These are phyloP conservation scores for Musa troglodytarum DNA, from an alignment of 176 grass and related monocot genomes.

Conservation along the genomic window DNA sequence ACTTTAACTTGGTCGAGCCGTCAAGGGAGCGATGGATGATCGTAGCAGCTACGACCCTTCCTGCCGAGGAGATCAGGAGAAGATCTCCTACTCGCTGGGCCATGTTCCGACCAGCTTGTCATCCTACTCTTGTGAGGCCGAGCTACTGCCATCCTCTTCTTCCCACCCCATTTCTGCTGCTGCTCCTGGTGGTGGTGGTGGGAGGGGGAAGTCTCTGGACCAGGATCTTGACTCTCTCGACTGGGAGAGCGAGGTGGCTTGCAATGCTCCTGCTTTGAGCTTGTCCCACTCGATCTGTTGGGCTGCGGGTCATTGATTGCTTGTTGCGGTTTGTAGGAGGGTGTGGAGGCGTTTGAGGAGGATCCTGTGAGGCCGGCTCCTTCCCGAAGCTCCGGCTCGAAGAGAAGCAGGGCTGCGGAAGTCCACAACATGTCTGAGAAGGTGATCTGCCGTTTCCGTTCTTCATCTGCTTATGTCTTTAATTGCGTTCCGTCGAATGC, in stretches of 20 bases:
- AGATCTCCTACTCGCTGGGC: background rate
- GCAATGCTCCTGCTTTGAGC: background rate
- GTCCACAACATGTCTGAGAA: constrained; percentile 99
- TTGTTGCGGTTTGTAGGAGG: constrained; percentile 34
- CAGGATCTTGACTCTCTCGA: constrained; percentile 12
- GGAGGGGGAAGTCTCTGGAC: background rate
- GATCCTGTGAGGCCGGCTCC: constrained; percentile 12
- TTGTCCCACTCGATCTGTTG: background rate
- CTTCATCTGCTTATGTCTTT: no score
- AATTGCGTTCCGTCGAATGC: no score
- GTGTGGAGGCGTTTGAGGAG: constrained; percentile 55
- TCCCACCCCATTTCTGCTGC: background rate
- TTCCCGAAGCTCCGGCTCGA: constrained; percentile 48
- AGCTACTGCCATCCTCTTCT: constrained; percentile 2
- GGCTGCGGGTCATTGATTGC: background rate
- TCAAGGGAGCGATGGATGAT: background rate
- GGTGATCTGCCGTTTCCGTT: constrained; percentile 26
- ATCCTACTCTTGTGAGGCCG: background rate
- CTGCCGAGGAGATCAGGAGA: constrained; percentile 3
- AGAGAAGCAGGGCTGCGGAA: constrained; percentile 86
- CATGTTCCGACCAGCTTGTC: no score
- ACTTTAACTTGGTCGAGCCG: background rate
- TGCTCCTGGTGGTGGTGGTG: background rate
- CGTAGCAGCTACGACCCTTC: background rate
- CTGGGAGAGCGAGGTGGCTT: constrained; percentile 9